A percentile compares a stretch with the other conserved stretches of the same genome.
phyloP scores from a whole-genome alignment of 306 rosid genomes.

The Sesbania bispinosa region DNA sequence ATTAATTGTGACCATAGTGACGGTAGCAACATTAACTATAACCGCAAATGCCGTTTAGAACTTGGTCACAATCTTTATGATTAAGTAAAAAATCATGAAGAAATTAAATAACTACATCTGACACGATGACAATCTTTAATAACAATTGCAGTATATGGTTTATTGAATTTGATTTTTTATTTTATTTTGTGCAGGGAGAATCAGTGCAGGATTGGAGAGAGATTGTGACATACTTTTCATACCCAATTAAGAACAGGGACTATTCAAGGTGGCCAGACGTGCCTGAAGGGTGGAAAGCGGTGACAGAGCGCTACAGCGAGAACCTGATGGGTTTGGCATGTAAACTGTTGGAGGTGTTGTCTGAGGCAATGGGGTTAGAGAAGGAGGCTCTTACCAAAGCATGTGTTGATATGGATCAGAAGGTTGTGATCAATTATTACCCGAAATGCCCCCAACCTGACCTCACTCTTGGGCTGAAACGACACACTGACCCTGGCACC shows the following conservation, averaged over 20 bases:
- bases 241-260: conserved; percentile 57
- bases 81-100: no score
- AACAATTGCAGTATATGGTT: background rate
- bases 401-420: conserved; percentile 90
- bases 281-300: conserved; percentile 64
- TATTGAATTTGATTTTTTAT: background rate
- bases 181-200: conserved; percentile 53
- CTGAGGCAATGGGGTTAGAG: conserved; percentile 91
- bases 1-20: no score
- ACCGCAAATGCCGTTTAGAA: no score
- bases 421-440: conserved; percentile 71
- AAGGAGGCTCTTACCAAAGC: conserved; percentile 68
- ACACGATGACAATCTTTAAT: background rate
- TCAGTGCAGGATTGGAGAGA: conserved; percentile 84
- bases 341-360: conserved; percentile 67
- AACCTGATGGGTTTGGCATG: conserved; percentile 63
- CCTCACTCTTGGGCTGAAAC: conserved; percentile 80
- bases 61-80: no score
- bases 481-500: conserved; percentile 95
- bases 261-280: conserved; percentile 83
- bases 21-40: no score
- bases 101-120: no score
- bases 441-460: conserved; percentile 93
- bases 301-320: conserved; percentile 75
- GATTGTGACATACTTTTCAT: conserved; percentile 67